Conservation (phyloP, 2,329 filamentous ascomycete genomes). For the Sporothrix euskadiensis region DNA sequence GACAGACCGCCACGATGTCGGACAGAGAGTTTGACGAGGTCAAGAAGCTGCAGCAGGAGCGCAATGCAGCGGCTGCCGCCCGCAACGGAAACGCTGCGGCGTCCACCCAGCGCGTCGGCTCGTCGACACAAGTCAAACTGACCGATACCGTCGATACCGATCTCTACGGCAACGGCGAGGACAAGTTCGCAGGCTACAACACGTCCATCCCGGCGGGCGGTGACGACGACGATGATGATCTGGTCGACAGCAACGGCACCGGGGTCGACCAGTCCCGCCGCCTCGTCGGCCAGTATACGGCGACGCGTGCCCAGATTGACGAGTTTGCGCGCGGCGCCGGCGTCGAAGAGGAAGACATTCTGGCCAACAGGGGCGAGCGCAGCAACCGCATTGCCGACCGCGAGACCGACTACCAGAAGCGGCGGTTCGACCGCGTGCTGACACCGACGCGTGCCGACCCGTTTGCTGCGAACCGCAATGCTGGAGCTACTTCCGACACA, state of each 20-base stretch:
- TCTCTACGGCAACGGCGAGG: constrained; percentile 73
- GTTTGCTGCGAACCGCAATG: constrained; percentile 73
- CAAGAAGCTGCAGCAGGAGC: constrained; percentile 86
- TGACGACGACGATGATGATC: constrained; percentile 70
- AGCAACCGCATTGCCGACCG: constrained; percentile 87
- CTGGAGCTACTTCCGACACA: constrained; percentile 55
- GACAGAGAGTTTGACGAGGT: constrained; percentile 86
- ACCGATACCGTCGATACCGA: constrained; percentile 86
- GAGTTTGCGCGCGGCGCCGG: constrained; percentile 85
- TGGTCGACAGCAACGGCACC: constrained; percentile 38
- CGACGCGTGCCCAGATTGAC: constrained; percentile 86
- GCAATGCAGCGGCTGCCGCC: constrained; percentile 73
- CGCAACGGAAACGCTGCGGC: constrained; percentile 76
- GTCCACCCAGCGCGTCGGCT: constrained; percentile 77
- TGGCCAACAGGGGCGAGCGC: constrained; percentile 80
- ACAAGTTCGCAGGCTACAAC: constrained; percentile 88
- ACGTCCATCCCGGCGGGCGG: constrained; percentile 76
- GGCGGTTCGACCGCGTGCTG: constrained; percentile 82
- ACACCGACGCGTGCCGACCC: constrained; percentile 85
- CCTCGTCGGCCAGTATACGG: constrained; percentile 93
- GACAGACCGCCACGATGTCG: constrained; percentile 54
- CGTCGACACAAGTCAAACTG: constrained; percentile 85
- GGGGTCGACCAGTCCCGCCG: constrained; percentile 67
- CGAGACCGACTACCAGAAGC: constrained; percentile 97
- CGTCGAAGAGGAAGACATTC: constrained; percentile 87